Base-by-base conservation (phyloP, 1,284 basidiomycete species). In the Puccinia novopanici region DNA sequence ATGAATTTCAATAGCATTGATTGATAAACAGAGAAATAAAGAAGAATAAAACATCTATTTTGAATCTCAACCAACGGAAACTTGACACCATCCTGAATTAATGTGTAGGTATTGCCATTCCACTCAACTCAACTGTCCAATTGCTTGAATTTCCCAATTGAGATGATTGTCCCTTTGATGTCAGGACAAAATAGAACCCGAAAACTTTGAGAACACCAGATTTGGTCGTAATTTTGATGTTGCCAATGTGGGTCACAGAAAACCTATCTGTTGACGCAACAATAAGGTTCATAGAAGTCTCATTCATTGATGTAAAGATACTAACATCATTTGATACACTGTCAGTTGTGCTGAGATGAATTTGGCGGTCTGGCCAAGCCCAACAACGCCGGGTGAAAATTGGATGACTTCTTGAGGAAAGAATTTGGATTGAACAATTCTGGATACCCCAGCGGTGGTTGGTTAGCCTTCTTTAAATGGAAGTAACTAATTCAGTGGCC, bases 241-340 rank as follows among this genome's bases (percentile, higher is more conserved):
- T 45, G 6, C 45, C 45, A 6, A 45, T 45, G 6, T 45, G 45
- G 8, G 8, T 45, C 45, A 45, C 15, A 15, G 45, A 12, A 30
- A 45, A 50, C 37, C 48, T 24, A 42, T 68, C 48, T 68, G 65
- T 50, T 22, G 65, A 68, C 8, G 65, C 65, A 68, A 68, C 3
- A 50, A 27, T 45, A n/a, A 68, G 65, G 17, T 22, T 34, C n/a
- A 34, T n/a, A 24, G 22, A 48, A 19, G 34, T 10, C 3, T 9
- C 3, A 12, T 10, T 37, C 17, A 63, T 19, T 22, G 40, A 30
- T 19, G 34, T 37, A 22, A 75, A 48, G 0, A 27, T 9, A 63
- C 55, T 22, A 27, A 75, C 52, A 54, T 74, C 50, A 34, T 45
- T 45, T 2, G 52, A 30, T 4, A 74, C 72, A 57, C 55, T 27